phyloP scores from a whole-genome alignment of 345 rosid species.

The Aquilaria yunnanensis region DNA sequence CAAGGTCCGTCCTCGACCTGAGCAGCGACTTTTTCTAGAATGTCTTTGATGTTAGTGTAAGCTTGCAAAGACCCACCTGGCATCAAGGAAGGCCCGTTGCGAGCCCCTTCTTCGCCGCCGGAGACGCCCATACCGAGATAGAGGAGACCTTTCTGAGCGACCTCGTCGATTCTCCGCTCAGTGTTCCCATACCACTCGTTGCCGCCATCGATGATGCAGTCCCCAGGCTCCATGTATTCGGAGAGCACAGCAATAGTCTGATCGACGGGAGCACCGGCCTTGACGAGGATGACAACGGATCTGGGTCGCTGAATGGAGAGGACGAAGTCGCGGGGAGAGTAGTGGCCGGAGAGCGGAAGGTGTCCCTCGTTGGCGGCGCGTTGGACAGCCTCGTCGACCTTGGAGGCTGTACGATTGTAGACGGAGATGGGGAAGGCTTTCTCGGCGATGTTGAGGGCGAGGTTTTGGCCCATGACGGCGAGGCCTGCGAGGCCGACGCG shows the following conservation, averaged over 20 bases:
- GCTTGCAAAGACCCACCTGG: conserved; percentile 89
- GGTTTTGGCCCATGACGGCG: conserved; percentile 99
- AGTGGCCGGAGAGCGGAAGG: conserved; percentile 71
- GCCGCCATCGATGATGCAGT: conserved; percentile 89
- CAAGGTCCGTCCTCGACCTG: conserved; percentile 99
- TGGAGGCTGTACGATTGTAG: conserved; percentile 83
- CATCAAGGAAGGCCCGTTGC: conserved; percentile 88
- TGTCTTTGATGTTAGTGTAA: conserved; percentile 60
- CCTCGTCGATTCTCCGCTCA: conserved; percentile 75
- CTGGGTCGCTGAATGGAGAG: conserved; percentile 83
- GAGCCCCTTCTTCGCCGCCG: conserved; percentile 96
- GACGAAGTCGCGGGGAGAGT: conserved; percentile 78
- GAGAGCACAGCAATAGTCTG: conserved; percentile 81
- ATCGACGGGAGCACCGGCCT: conserved; percentile 91
- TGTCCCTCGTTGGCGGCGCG: conserved; percentile 68
- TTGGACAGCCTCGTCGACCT: conserved; percentile 78
- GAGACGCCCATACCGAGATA: conserved; percentile 97
- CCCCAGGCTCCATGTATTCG: conserved; percentile 76
- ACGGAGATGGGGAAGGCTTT: conserved; percentile 95
- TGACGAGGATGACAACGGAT: conserved; percentile 92
- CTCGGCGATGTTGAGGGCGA: conserved; percentile 88
- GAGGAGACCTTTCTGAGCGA: conserved; percentile 44
- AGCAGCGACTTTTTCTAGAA: conserved; percentile 76
- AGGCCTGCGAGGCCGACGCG: conserved; percentile 91
- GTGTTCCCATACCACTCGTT: conserved; percentile 97